Evolutionary conservation across 495 filamentous ascomycete genomes (phyloP), one percentile per base, ranked within the genome.

Genomic region (Penicillium psychrofluorescens): DNA sequence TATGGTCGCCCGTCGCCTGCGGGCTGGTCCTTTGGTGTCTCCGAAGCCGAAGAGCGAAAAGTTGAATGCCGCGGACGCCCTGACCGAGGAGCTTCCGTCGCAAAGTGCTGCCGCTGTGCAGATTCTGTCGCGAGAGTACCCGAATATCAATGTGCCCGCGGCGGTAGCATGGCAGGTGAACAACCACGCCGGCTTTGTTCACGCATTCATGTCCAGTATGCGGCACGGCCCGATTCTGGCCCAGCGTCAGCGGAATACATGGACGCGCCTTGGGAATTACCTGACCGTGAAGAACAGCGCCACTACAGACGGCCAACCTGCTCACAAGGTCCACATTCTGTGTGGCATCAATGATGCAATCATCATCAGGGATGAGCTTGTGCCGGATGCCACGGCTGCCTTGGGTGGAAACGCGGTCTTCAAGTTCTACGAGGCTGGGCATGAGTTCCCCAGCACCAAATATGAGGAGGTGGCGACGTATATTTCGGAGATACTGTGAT

Each of bases 161-260:
- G 59, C 72, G 1, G 71, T 81, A 27, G 52, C 62, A 16, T 83
- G 79, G 79, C 78, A 83, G 46, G 56, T 79, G 7, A 66, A 68
- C 13, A 51, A 68, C n/a, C 75, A 82, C 55, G 36, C 48, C 5
- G 80, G 78, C 1, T 81, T 79, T 44, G 58, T 80, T 2, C 67
- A 74, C 35, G 67, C 76, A 0, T 81, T 79, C 48, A 74, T 81
- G 45, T 77, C 73, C 10, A 74, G 69, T 32, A 77, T 84, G 54
- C 66, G 68, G n/a, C 40, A 77, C 56, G 77, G 76, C 7, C 80
- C 79, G 0, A 74, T 81, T 27, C 51, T 66, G 15, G 55, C 56
- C 13, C 65, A 76, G 52, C 68, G 76, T 3, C 62, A 67, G 39
- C 55, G 58, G 43, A 56, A 66, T 40, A 62, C 72, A 16, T 91